Evolutionary conservation across 768 basidiomycete species (phyloP), one percentile per base, ranked within the genome.

Genomic region (Boletus eberwhitei): DNA sequence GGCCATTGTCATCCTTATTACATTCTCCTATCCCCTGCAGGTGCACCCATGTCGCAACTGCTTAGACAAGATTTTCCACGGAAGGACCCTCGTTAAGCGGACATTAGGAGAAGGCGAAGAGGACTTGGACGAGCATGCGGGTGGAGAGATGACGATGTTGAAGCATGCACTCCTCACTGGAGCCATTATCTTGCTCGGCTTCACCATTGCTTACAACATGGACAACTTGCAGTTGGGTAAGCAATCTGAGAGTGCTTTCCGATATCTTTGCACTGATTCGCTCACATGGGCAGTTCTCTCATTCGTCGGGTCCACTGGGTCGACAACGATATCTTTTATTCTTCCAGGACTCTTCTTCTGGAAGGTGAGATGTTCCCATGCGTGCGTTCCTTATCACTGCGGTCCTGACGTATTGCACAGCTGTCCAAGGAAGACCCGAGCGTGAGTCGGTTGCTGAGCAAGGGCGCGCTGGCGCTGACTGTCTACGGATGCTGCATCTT

Each of bases 291-390:
- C 64, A 92, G 96, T 98, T 14, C 78, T 98, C 34, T 92, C 93
- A 5, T 97, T 99, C 67, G 96, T 99, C 36, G 97, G 97, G 2
- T 88, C 93, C 22, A 98, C 94, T 1, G 97, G 97, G 13, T 96
- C 93, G 14, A 97, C 95, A 24, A 96, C 94, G 19, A 93, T 98
- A 54, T 94, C 92, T 2, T 98, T 98, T 74, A 97, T 98, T 64
- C 79, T 97, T 35, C 95, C 94, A 0, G 94, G 93, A 2, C 73
- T 94, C 47, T 89, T 97, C 67, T 97, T 90, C 75, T 98, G 92
- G 87, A 87, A 91, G 87, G 90, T 88, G 60, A 60, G 74, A 40
- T 31, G 29, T 56, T 58, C 47, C 31, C 52, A 56, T 57, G 51
- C 46, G 45, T 19, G 49, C 14, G 26, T 48, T 42, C 49, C 52